Percentiles rank a stretch among this genome's conserved stretches.
Conservation (phyloP, 345 rosid genomes). For the Sisymbrium irio region DNA sequence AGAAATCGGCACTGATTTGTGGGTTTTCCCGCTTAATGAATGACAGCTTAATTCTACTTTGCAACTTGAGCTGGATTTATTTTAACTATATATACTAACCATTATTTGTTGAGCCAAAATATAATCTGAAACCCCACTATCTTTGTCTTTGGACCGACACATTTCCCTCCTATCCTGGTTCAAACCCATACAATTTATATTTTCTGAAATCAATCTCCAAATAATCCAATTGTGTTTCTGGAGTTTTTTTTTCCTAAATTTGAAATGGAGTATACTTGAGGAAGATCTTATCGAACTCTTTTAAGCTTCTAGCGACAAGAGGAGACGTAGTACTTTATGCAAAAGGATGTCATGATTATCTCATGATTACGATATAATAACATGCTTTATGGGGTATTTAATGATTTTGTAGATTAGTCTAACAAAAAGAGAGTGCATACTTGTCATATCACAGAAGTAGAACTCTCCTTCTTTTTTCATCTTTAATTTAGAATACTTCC, state of each 20-base stretch:
- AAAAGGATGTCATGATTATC: slow-evolving; percentile 38
- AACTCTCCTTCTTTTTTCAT: neutral
- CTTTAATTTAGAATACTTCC: slow-evolving; percentile 23
- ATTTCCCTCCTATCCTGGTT: slow-evolving; percentile 28
- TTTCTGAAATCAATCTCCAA: slow-evolving; percentile 1
- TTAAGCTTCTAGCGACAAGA: slow-evolving; percentile 15
- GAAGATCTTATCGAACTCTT: slow-evolving; percentile 13
- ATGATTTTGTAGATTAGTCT: neutral
- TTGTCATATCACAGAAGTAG: slow-evolving; percentile 22
- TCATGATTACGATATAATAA: slow-evolving; percentile 36
- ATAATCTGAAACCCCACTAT: slow-evolving; percentile 25
- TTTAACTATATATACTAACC: slow-evolving; percentile 4
- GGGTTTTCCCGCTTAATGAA: slow-evolving; percentile 19
- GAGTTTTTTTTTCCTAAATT: neutral
- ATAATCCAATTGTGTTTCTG: neutral
- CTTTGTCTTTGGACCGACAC: slow-evolving; percentile 29
- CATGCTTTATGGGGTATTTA: neutral
- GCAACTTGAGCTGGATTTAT: slow-evolving; percentile 23
- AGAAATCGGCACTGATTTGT: slow-evolving; percentile 25
- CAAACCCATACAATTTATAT: neutral
- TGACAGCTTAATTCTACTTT: slow-evolving; percentile 31
- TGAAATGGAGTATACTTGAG: neutral
- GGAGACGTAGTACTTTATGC: slow-evolving; percentile 10
- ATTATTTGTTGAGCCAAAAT: slow-evolving; percentile 1
- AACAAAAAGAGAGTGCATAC: slow-evolving; percentile 5